Evolutionary conservation across 495 filamentous ascomycete species (phyloP), one percentile per base, ranked within the genome.

Genomic region (Wilcoxina mikolae): DNA sequence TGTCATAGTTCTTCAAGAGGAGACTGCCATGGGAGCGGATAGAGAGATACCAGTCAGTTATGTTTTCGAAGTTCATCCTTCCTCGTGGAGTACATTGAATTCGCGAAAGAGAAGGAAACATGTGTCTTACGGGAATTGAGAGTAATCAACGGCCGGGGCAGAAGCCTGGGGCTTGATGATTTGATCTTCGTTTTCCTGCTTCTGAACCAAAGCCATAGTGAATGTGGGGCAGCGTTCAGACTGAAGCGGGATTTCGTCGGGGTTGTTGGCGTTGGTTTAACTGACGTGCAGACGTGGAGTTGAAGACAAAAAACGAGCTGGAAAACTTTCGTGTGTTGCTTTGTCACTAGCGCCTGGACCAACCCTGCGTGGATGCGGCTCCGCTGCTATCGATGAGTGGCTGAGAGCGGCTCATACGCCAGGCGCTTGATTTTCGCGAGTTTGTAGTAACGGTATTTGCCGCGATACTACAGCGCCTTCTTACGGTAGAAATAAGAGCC

Each of bases 1-100:
- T 83, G 67, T 83, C 79, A 67, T 88, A 95, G 70, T 94, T 87
- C 74, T 93, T 94, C 56, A 98, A 75, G 53, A 98, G 48, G 25
- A 66, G 51, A 35, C 63, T 66, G 39, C 20, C 31, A 35, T 35
- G 31, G 7, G 31, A 35, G 7, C 31, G 15, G 31, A 35, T 35
- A 35, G 31, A 35, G 15, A 35, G 31, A 48, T 7, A 35, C 41
- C 48, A 24, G 31, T 3, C 23, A 22, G 2, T 53, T 20, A 12
- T n/a, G n/a, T n/a, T 38, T 38, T n/a, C 33, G 33, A 38, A 38
- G n/a, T 10, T 10, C 33, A 10, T n/a, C 10, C 10, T 38, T 10
- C 33, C 33, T 38, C 33, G 15, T 15, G 31, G 15, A 35, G 31
- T 7, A 15, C 7, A 35, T 35, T 35, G 31, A 35, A 35, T 15